Evolutionary conservation across 225 moss, liverwort and hornwort species (phyloP).

Genomic region (Polytrichum commune): DNA sequence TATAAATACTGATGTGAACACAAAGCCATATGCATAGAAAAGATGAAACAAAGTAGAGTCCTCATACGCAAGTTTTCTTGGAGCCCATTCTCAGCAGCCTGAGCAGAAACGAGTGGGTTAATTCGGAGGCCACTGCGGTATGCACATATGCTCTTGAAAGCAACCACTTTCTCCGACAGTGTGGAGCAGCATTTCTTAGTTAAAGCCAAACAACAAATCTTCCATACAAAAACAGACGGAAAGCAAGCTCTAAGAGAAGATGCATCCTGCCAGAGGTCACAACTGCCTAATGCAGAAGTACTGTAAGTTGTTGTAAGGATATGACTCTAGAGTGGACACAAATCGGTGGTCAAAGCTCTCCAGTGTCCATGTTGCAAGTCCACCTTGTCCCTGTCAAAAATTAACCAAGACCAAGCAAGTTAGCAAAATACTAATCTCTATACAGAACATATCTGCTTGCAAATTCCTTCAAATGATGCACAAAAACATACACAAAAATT

Average conservation of each 20-base stretch:
- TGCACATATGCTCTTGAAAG: constrained; percentile 84
- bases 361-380: constrained; percentile 62
- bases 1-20: too few relatives aligned
- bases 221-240: background rate
- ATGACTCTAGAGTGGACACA: constrained; percentile 66
- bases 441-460: too few relatives aligned
- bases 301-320: constrained; percentile 33
- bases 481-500: background rate
- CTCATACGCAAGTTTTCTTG: constrained; percentile 49
- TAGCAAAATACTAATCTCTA: too few relatives aligned
- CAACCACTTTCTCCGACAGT: constrained; percentile 64
- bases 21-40: background rate
- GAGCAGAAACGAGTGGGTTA: constrained; percentile 59
- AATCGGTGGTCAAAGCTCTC: constrained; percentile 70
- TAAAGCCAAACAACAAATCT: constrained; percentile 26
- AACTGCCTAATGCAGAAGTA: too few relatives aligned
- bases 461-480: too few relatives aligned
- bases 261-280: too few relatives aligned
- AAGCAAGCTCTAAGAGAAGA: background rate
- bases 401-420: too few relatives aligned
- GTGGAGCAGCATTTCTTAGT: constrained; percentile 42
- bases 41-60: background rate
- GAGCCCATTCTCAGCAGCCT: constrained; percentile 79
- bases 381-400: constrained; percentile 54
- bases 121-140: constrained; percentile 82